Conservation (phyloP, 176 grass and related monocot genomes). For the Guadua angustifolia region DNA sequence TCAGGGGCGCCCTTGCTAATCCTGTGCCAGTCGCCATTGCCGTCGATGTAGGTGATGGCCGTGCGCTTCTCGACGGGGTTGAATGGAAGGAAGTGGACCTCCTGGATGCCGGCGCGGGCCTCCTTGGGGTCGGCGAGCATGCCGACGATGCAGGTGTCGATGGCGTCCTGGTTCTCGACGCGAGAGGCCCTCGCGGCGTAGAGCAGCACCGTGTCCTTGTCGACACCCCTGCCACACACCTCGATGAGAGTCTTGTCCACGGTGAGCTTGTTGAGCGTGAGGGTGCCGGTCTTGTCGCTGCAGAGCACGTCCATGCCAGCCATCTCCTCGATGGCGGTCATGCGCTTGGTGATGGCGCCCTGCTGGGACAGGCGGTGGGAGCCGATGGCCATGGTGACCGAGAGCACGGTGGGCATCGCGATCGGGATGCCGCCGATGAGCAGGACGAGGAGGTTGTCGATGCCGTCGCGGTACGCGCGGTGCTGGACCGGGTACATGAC, state of each 20-base stretch:
- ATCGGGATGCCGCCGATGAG: constrained; percentile 96
- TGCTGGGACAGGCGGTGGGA: constrained; percentile 90
- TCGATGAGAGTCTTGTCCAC: constrained; percentile 88
- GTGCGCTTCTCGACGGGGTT: constrained; percentile 94
- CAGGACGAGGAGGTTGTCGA: constrained; percentile 91
- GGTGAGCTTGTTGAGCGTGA: constrained; percentile 94
- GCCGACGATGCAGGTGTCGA: constrained; percentile 80
- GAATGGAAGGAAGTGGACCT: constrained; percentile 94
- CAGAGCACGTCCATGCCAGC: constrained; percentile 97
- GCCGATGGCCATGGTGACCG: constrained; percentile 96
- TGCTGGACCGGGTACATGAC: constrained; percentile 91
- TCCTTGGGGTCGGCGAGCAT: constrained; percentile 94
- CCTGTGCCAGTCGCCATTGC: constrained; percentile 75
- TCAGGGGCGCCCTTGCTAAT: constrained; percentile 93
- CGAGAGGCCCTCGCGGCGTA: constrained; percentile 81
- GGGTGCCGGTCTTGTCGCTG: constrained; percentile 95
- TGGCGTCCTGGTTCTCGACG: constrained; percentile 95
- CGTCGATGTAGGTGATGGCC: constrained; percentile 90
- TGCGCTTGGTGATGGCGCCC: constrained; percentile 96
- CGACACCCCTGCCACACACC: constrained; percentile 60
- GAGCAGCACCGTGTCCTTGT: constrained; percentile 83
- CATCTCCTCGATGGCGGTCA: constrained; percentile 99
- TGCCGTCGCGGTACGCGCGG: constrained; percentile 78
- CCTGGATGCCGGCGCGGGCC: constrained; percentile 75
- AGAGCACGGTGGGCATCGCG: constrained; percentile 94